phyloP scores from a whole-genome alignment of 345 rosid genomes.

The Firmiana major region DNA sequence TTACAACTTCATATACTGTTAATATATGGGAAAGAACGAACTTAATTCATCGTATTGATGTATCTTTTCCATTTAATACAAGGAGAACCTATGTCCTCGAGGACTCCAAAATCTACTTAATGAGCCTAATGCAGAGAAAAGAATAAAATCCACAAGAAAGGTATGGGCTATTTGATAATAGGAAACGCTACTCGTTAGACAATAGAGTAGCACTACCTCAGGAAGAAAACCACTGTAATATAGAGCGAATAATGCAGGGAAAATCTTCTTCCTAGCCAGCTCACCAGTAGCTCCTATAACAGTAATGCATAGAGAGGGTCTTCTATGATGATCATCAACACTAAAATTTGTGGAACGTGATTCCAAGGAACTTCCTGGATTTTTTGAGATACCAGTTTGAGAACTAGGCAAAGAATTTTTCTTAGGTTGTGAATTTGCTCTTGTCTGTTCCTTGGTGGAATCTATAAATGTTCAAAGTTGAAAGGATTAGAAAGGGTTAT shows the following conservation, averaged over 20 bases:
- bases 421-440: not conserved
- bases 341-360: slow-evolving; percentile 15
- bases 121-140: not conserved
- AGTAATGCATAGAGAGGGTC: slow-evolving; percentile 62
- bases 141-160: slow-evolving; percentile 1
- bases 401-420: not conserved
- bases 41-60: not conserved
- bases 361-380: not conserved
- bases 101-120: not conserved
- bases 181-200: not conserved
- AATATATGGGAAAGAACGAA: not conserved
- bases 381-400: not conserved
- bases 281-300: slow-evolving; percentile 82
- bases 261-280: slow-evolving; percentile 59
- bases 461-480: not conserved
- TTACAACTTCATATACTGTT: not conserved
- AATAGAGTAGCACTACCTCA: slow-evolving; percentile 42
- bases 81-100: not conserved
- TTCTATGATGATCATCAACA: slow-evolving; percentile 28
- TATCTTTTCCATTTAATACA: not conserved
- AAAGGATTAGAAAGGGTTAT: not conserved
- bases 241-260: slow-evolving; percentile 74
- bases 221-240: slow-evolving; percentile 76
- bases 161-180: not conserved
- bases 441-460: not conserved